Percentiles rank a stretch among this genome's conserved stretches.
Evolutionary conservation across 2,329 filamentous ascomycete species (phyloP).

Genomic region (Aspergillus sp.): DNA sequence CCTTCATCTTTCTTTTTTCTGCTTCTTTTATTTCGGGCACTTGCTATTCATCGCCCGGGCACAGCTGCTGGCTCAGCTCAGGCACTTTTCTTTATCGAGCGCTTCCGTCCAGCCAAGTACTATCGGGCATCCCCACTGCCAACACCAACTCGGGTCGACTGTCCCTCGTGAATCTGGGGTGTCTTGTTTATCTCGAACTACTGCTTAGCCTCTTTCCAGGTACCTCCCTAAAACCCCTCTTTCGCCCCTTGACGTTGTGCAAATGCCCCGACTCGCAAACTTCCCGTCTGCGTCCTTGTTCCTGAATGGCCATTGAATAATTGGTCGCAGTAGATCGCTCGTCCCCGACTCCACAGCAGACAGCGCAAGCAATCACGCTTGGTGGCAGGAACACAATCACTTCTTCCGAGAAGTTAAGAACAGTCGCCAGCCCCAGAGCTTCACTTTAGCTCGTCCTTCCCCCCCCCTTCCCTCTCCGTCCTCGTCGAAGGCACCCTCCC

Average conservation of each 20-base stretch:
- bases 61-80: conserved; percentile 22
- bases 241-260: conserved; percentile 18
- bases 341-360: conserved; percentile 24
- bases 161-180: conserved; percentile 11
- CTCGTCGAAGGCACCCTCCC: not conserved
- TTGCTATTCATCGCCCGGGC: not conserved
- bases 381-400: conserved; percentile 7
- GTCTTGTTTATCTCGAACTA: conserved; percentile 8
- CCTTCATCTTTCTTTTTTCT: conserved; percentile 2
- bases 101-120: conserved; percentile 4
- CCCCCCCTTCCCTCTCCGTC: not conserved
- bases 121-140: conserved; percentile 2
- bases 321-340: conserved; percentile 27
- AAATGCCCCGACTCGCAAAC: conserved; percentile 13
- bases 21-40: not conserved
- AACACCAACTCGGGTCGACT: not conserved
- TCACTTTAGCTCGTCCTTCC: conserved; percentile 7
- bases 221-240: conserved; percentile 9
- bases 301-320: conserved; percentile 23
- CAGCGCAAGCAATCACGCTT: conserved; percentile 22
- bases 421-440: conserved; percentile 7
- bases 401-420: conserved; percentile 13
- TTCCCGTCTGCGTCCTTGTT: conserved; percentile 13
- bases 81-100: not conserved
- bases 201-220: conserved; percentile 8